These are phyloP conservation scores for Fonsecaea pugnacius DNA, from an alignment of 2,329 filamentous ascomycete genomes.

Conservation along the genomic window DNA sequence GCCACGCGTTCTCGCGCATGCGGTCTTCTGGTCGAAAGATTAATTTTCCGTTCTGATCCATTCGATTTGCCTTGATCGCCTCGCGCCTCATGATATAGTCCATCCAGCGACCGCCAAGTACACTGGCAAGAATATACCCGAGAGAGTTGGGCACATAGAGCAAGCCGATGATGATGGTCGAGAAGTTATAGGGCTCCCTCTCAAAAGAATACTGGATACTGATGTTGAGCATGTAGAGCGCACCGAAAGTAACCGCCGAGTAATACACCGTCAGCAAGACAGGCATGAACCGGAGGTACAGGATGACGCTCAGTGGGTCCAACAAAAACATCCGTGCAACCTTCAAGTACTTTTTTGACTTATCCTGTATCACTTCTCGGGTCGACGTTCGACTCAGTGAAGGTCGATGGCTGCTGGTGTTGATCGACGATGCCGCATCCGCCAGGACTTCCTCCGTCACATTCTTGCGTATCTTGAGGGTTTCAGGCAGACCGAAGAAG, in stretches of 20 bases:
- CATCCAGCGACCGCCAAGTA: conserved; percentile 76
- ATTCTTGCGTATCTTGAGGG: conserved; percentile 41
- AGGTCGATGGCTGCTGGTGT: conserved; percentile 34
- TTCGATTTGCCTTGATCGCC: conserved; percentile 70
- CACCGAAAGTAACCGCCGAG: conserved; percentile 74
- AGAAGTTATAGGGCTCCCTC: conserved; percentile 68
- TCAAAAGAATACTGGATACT: conserved; percentile 73
- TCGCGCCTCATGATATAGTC: conserved; percentile 80
- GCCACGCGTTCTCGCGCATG: conserved; percentile 80
- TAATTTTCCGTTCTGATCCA: conserved; percentile 68
- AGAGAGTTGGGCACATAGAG: conserved; percentile 76
- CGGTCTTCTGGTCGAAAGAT: conserved; percentile 77
- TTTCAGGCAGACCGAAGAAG: conserved; percentile 53
- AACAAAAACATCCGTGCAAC: conserved; percentile 66
- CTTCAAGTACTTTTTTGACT: conserved; percentile 59
- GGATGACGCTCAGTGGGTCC: conserved; percentile 72
- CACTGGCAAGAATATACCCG: conserved; percentile 71
- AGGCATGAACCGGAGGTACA: conserved; percentile 74
- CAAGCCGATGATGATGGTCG: conserved; percentile 70
- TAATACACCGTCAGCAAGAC: conserved; percentile 75
- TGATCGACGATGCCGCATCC: conserved; percentile 31
- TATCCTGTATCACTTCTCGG: conserved; percentile 63
- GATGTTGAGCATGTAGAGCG: conserved; percentile 78
- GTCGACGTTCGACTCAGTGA: conserved; percentile 61
- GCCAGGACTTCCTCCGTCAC: conserved; percentile 39